Base-by-base conservation (phyloP, 208 protist species). In the Porcisia hertigi region DNA sequence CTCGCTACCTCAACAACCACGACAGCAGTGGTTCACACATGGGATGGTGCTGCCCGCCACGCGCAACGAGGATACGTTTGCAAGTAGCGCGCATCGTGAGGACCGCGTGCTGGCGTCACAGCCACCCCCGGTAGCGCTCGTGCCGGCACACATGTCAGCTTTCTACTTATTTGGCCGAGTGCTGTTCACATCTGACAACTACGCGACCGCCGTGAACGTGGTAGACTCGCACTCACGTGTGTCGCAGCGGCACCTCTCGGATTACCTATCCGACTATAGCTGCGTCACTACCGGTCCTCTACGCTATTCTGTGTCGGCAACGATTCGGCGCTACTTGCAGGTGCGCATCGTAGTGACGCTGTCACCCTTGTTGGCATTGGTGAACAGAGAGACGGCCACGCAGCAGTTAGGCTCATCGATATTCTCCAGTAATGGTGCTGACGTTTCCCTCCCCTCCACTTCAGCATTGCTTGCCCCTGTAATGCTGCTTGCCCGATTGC, bases 201-300 rank as follows among this genome's bases (percentile, higher is more conserved):
- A 85, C 65, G 57, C 36, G n/a, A 84, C 79, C 8, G 81, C 89
- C 39, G 87, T 90, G 59, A 84, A 90, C 59, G 71, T 86, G 20
- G 81, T 92, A 14, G 69, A 74, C 11, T 73, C 78, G 23, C 43
- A 72, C 69, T 65, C 77, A 45, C 75, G 75, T 20, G 34, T 11
- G 9, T n/a, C 18, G 3, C 55, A 12, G 49, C 62, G 39, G 43
- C 12, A 58, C 9, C 14, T 75, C 39, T 41, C 58, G 12, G 76
- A 86, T 60, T 96, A 93, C 70, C 77, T 94, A 58, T 86, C 81
- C 2, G 82, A 79, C 54, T 93, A 93, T 72, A 83, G 64, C 67
- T 92, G 91, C 72, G 65, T 76, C 20, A 81, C 81, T 3, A 76
- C 80, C 45, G 92, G 89, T 1, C 93, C 92, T 36, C 69, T 92